phyloP scores from a whole-genome alignment of 768 basidiomycete species.

The Suillus subaureus region DNA sequence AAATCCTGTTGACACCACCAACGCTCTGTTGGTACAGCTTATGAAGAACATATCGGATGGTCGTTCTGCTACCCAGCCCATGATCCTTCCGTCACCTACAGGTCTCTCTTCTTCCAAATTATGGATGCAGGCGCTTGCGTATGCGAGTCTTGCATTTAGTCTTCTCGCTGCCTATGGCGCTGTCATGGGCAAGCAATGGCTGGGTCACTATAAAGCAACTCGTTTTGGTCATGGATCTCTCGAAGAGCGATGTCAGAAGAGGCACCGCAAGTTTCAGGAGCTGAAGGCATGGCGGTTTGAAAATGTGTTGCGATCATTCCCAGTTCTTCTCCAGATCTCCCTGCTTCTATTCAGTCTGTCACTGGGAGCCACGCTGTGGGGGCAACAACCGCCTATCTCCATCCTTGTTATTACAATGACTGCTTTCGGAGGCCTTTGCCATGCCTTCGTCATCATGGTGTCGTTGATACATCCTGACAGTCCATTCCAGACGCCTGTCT shows the following conservation, averaged over 20 bases:
- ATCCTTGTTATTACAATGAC: not conserved
- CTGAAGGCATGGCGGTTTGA: conserved; percentile 4
- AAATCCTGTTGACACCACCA: conserved; percentile 9
- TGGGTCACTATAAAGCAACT: not conserved
- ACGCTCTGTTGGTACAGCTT: not conserved
- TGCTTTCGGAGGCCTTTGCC: not conserved
- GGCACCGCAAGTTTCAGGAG: conserved; percentile 10
- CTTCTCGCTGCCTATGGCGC: too few species aligned
- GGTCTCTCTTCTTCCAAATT: not conserved
- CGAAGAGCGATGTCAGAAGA: not conserved
- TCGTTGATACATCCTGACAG: not conserved
- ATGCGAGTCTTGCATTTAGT: too few species aligned
- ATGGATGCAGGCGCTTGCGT: too few species aligned
- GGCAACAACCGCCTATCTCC: not conserved
- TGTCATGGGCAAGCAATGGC: conserved; percentile 8
- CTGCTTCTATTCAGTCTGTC: conserved; percentile 6
- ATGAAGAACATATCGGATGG: not conserved
- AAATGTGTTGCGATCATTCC: conserved; percentile 1
- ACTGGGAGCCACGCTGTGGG: conserved; percentile 2
- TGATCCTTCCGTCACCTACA: not conserved
- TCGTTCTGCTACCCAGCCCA: not conserved
- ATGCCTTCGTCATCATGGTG: not conserved
- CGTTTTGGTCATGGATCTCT: not conserved
- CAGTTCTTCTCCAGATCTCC: conserved; percentile 11
- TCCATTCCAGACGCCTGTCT: too few species aligned